These are phyloP conservation scores for Zelopaecilomyces penicillatus DNA, from an alignment of 2,329 filamentous ascomycete genomes.

Conservation along the genomic window DNA sequence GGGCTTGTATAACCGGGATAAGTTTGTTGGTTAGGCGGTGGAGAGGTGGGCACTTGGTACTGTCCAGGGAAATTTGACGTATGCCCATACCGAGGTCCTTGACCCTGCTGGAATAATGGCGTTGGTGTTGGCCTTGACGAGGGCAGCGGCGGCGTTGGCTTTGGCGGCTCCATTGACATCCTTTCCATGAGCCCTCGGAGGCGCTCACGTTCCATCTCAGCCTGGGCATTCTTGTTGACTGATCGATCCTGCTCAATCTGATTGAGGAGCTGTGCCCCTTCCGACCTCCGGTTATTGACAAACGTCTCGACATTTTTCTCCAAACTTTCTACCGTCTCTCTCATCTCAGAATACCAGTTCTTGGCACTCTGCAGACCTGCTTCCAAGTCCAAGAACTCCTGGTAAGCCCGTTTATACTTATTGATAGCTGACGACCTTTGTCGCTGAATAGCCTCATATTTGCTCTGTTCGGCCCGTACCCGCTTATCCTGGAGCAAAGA, in stretches of 20 bases:
- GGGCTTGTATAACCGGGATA: slow-evolving; percentile 35
- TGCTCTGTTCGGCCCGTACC: slow-evolving; percentile 86
- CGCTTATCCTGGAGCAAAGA: slow-evolving; percentile 86
- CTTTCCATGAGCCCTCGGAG: slow-evolving; percentile 88
- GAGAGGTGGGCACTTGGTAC: slow-evolving; percentile 51
- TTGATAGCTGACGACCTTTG: slow-evolving; percentile 74
- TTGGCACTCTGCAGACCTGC: slow-evolving; percentile 82
- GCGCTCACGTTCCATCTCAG: slow-evolving; percentile 80
- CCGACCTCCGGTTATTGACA: slow-evolving; percentile 85
- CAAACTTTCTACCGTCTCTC: slow-evolving; percentile 82
- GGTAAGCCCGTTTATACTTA: slow-evolving; percentile 84
- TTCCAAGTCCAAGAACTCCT: slow-evolving; percentile 83
- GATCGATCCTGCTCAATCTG: slow-evolving; percentile 77
- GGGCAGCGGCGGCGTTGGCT: slow-evolving; percentile 23
- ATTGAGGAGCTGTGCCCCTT: slow-evolving; percentile 80
- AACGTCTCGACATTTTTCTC: slow-evolving; percentile 96
- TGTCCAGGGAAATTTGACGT: slow-evolving; percentile 44
- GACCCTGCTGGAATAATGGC: slow-evolving; percentile 41
- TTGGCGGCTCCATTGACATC: slow-evolving; percentile 72
- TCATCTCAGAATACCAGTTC: slow-evolving; percentile 93
- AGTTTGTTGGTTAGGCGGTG: slow-evolving; percentile 41
- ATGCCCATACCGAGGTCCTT: slow-evolving; percentile 42
- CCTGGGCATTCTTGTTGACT: slow-evolving; percentile 49
- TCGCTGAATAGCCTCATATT: slow-evolving; percentile 81
- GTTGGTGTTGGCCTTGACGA: slow-evolving; percentile 26